Conservation (phyloP, 2,329 filamentous ascomycete species). For the Ophiostoma ulmi region DNA sequence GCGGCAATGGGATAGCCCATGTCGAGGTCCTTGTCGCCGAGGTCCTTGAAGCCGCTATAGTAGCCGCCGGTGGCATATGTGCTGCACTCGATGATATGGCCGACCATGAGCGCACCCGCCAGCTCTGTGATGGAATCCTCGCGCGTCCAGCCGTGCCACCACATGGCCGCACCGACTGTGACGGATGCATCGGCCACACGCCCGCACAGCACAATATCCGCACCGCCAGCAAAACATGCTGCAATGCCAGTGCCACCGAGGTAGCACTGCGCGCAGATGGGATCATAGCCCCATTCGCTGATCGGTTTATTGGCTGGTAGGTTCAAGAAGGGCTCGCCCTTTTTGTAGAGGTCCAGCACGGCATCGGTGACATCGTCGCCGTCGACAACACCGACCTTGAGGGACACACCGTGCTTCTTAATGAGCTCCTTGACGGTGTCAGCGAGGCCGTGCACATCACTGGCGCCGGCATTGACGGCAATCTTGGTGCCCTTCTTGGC, state of each 20-base stretch:
- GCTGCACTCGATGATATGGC: constrained; percentile 43
- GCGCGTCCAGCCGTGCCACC: constrained; percentile 42
- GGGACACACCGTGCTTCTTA: constrained; percentile 28
- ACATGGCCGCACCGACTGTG: constrained; percentile 45
- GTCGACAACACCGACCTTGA: constrained; percentile 35
- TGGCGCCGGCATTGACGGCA: constrained; percentile 35
- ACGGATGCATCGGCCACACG: constrained; percentile 39
- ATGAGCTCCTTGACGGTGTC: constrained; percentile 26
- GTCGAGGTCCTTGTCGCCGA: constrained; percentile 39
- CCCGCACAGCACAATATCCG: constrained; percentile 38
- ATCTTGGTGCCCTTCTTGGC: constrained; percentile 31
- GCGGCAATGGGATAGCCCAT: constrained; percentile 48
- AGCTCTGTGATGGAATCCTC: constrained; percentile 38
- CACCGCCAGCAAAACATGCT: constrained; percentile 34
- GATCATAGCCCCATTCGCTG: constrained; percentile 26
- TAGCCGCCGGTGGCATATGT: constrained; percentile 45
- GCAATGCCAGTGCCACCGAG: constrained; percentile 41
- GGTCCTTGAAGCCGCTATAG: constrained; percentile 43
- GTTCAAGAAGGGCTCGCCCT: constrained; percentile 26
- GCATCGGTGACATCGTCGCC: constrained; percentile 33
- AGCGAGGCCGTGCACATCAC: constrained; percentile 30
- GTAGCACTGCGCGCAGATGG: constrained; percentile 33
- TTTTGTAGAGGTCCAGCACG: constrained; percentile 24
- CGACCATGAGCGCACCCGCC: constrained; percentile 40
- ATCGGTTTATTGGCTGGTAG: constrained; percentile 25